Percentiles rank a stretch among this genome's conserved stretches.
Evolutionary conservation across 495 filamentous ascomycete species (phyloP).

Genomic region (Darksidea phi): DNA sequence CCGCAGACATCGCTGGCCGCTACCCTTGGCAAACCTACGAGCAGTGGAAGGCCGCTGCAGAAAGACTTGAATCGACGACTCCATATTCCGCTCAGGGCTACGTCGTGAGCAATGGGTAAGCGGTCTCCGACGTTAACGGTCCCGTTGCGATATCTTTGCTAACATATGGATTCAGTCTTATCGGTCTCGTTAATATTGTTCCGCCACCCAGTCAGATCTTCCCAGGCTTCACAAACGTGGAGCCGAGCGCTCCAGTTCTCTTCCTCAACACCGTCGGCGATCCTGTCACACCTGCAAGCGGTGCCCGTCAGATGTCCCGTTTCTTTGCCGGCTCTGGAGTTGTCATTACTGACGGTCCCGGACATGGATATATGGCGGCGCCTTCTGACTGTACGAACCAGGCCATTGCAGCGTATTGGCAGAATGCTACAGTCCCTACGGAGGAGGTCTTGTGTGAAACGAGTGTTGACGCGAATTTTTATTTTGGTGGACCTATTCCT

Average conservation of each 20-base stretch:
- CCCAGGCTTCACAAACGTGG: not conserved
- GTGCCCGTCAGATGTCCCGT: slow-evolving; percentile 3
- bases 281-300: slow-evolving; percentile 3
- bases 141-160: not conserved
- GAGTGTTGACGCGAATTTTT: too few species aligned
- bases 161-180: not conserved
- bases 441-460: too few species aligned
- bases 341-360: slow-evolving; percentile 1
- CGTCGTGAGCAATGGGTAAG: slow-evolving; percentile 3
- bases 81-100: slow-evolving; percentile 6
- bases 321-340: not conserved
- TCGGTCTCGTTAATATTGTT: not conserved
- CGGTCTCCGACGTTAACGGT: too few species aligned
- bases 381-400: not conserved
- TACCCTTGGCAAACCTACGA: slow-evolving; percentile 15
- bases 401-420: not conserved
- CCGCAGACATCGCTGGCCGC: slow-evolving; percentile 10
- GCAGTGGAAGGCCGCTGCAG: slow-evolving; percentile 11
- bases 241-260: slow-evolving; percentile 4
- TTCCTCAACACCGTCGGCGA: slow-evolving; percentile 8
- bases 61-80: not conserved
- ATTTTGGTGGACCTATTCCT: too few species aligned
- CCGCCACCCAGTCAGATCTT: slow-evolving; percentile 8
- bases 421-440: slow-evolving; percentile 5
- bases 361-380: not conserved